Base-by-base conservation (phyloP, 345 rosid genomes). In the Aurinia saxatilis region DNA sequence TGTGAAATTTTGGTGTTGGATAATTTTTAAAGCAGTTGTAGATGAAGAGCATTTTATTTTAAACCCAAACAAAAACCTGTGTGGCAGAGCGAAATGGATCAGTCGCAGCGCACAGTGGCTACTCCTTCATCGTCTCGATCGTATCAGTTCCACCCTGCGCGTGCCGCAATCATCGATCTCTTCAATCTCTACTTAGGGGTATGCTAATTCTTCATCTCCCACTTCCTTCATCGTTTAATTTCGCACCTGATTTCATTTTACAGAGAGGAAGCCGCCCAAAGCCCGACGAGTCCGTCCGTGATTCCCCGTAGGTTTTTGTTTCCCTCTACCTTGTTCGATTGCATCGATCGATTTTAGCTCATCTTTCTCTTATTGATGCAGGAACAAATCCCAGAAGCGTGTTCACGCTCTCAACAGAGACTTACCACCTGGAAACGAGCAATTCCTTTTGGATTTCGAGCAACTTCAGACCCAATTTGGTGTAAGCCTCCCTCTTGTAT, bases 141-240 rank as follows among this genome's bases (percentile, higher is more conserved):
- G 12, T 84, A 74, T 82, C 99, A 81, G 70, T 71, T 80, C 63
- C 95, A 85, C 45, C 90, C 95, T 1, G 90, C 90, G 38, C 84
- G 91, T 56, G 34, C 83, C 37, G 88, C 96, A 63, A 84, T 87
- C 41, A 35, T 74, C 65, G 97, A 93, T 72, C 96, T 90, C 72
- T 87, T 95, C 77, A 90, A 86, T 70, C 86, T 84, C 78, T 84
- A 90, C 75, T 74, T 95, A 54, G 99, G 99, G 59, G 96, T 88
- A 21, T 1, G 2, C 4, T 72, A 55, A 36, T 54, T 10, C 6
- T 59, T 40, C 42, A 33, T 18, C 21, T 37, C 21, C n/a, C 11
- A 17, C 18, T 55, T 48, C 25, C 2, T 37, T 41, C 10, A 27
- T 46, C 7, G 18, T 37, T 21, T 10, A 63, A 2, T 40, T 50